A percentile compares a stretch with the other conserved stretches of the same genome.
These are phyloP conservation scores for Rubia tinctorum DNA, from an alignment of 305 asterid species.

Conservation along the genomic window DNA sequence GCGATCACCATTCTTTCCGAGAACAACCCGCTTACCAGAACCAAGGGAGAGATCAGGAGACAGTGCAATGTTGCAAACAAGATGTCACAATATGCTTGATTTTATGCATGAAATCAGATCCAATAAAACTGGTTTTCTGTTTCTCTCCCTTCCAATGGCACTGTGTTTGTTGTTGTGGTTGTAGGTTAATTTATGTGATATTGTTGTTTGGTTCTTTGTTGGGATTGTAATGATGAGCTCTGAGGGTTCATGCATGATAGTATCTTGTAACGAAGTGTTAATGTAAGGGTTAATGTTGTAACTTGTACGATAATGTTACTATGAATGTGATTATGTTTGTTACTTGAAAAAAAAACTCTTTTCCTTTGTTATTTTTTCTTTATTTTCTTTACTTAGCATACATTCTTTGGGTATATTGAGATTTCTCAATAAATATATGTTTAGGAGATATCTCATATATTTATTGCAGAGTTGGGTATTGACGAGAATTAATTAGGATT, in stretches of 20 bases:
- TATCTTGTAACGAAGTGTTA: constrained; percentile 18
- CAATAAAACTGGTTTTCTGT: constrained; percentile 24
- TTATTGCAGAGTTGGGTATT: too few species aligned
- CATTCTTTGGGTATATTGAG: too few species aligned
- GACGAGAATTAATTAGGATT: too few species aligned
- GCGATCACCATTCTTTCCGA: constrained; percentile 81
- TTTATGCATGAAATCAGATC: not conserved
- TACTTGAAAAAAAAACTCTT: not conserved
- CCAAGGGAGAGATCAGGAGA: constrained; percentile 80
- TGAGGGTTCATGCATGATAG: constrained; percentile 8
- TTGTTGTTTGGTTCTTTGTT: not conserved
- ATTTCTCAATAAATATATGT: too few species aligned
- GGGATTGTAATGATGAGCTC: not conserved
- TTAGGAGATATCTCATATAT: too few species aligned
- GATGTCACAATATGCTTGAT: constrained; percentile 35
- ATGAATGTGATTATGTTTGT: constrained; percentile 8
- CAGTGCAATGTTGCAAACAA: constrained; percentile 90
- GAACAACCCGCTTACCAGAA: constrained; percentile 92
- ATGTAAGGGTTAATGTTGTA: not conserved
- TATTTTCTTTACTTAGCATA: too few species aligned
- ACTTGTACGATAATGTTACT: constrained; percentile 18
- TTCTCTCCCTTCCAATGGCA: constrained; percentile 10
- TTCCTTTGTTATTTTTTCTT: too few species aligned
- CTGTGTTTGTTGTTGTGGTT: constrained; percentile 20
- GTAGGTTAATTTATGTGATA: constrained; percentile 12